phyloP scores from a whole-genome alignment of 75 land plant genomes.

The Pinus tabuliformis region DNA sequence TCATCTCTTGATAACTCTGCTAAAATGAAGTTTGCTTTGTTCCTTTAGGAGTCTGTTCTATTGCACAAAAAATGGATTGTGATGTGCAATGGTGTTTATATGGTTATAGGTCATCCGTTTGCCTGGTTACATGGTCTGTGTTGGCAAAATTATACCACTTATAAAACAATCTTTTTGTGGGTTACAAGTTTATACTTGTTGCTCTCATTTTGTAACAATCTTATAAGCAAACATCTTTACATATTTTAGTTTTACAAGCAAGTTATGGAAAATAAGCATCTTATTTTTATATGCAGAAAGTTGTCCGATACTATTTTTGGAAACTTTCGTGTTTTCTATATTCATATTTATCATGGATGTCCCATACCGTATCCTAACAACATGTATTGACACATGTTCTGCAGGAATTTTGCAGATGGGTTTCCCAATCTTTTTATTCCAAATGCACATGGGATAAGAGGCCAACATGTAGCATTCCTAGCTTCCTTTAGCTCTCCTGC shows the following conservation, averaged over 20 bases:
- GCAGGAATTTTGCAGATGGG: constrained; percentile 84
- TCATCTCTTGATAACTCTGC: too few species aligned
- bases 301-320: neutral
- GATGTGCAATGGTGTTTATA: neutral
- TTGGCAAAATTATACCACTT: neutral
- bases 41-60: neutral
- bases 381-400: neutral
- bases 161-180: neutral
- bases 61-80: neutral
- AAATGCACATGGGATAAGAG: constrained; percentile 76
- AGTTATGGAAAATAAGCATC: too few species aligned
- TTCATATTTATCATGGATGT: neutral
- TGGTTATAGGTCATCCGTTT: neutral
- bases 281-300: neutral
- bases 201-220: neutral
- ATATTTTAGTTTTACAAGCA: neutral
- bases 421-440: constrained; percentile 82
- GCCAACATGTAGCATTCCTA: constrained; percentile 84
- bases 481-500: constrained; percentile 87
- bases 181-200: neutral
- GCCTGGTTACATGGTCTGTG: neutral
- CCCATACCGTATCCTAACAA: neutral
- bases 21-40: neutral
- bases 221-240: neutral
- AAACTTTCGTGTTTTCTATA: neutral